A percentile compares a stretch with the other conserved stretches of the same genome.
phyloP scores from a whole-genome alignment of 257 asterid species.

The Rubia yunnanensis region DNA sequence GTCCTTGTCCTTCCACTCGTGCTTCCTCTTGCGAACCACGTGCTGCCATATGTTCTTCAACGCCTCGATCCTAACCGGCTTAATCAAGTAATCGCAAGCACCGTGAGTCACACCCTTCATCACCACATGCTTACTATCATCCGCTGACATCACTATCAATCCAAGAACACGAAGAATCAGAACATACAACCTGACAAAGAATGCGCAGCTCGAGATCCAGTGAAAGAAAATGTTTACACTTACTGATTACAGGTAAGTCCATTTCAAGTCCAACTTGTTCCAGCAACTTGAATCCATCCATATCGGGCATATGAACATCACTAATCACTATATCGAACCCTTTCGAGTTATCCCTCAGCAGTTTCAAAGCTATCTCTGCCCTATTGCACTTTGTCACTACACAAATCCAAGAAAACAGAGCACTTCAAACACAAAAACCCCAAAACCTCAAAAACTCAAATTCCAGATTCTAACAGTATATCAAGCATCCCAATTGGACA shows the following conservation, averaged over 20 bases:
- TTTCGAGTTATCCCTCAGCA: constrained; percentile 58
- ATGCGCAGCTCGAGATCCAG: neutral
- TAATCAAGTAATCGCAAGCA: constrained; percentile 89
- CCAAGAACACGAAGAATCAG: neutral
- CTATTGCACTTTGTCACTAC: constrained; percentile 70
- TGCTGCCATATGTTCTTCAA: constrained; percentile 98
- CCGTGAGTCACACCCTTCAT: constrained; percentile 98
- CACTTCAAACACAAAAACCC: neutral
- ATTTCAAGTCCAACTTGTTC: constrained; percentile 82
- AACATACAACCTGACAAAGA: neutral
- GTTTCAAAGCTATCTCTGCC: constrained; percentile 71
- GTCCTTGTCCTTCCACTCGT: constrained; percentile 64
- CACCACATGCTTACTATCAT: constrained; percentile 77
- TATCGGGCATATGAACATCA: constrained; percentile 97
- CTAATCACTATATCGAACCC: constrained; percentile 83
- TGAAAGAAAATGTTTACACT: constrained; percentile 18
- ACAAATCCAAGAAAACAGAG: constrained; percentile 5
- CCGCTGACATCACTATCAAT: constrained; percentile 91
- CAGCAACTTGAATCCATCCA: constrained; percentile 94
- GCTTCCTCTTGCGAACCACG: constrained; percentile 74
- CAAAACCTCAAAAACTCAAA: neutral
- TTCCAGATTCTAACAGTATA: neutral
- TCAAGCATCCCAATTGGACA: neutral
- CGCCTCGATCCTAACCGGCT: constrained; percentile 91
- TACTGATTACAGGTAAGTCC: constrained; percentile 97